Percentiles rank a stretch among this genome's conserved stretches.
Conservation (phyloP, 2,329 filamentous ascomycete species). For the Grosmannia huntii region DNA sequence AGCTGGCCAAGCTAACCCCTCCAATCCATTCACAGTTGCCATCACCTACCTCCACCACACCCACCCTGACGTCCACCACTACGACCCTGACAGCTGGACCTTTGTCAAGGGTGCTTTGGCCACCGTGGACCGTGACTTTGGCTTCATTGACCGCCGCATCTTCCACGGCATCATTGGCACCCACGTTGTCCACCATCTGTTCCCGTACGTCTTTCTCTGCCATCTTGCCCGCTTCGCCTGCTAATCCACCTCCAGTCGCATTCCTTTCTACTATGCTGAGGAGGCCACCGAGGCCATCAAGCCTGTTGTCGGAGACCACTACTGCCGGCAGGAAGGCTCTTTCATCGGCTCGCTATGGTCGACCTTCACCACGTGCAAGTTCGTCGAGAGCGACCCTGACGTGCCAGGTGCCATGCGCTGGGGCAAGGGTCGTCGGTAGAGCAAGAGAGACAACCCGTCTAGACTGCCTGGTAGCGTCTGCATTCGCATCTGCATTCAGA, state of each 20-base stretch:
- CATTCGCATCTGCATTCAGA: not conserved
- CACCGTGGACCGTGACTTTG: conserved; percentile 92
- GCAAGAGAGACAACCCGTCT: not conserved
- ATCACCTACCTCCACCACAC: conserved; percentile 97
- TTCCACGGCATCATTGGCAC: conserved; percentile 94
- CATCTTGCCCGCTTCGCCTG: not conserved
- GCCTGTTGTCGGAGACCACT: conserved; percentile 87
- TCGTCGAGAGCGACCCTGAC: conserved; percentile 28
- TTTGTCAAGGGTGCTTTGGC: conserved; percentile 85
- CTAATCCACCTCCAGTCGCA: conserved; percentile 52
- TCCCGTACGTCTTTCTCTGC: conserved; percentile 28
- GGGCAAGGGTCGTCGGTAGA: conserved; percentile 13
- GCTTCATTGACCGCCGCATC: conserved; percentile 78
- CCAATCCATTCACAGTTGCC: conserved; percentile 47
- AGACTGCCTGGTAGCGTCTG: not conserved
- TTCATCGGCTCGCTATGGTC: conserved; percentile 33
- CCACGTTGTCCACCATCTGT: conserved; percentile 91
- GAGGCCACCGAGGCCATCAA: conserved; percentile 30
- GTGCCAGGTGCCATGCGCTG: conserved; percentile 23
- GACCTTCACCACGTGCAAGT: conserved; percentile 33
- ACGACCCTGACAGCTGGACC: conserved; percentile 73
- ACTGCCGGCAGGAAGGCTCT: conserved; percentile 57
- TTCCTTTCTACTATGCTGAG: conserved; percentile 38
- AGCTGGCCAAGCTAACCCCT: not conserved
- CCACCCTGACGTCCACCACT: conserved; percentile 84